phyloP scores from a whole-genome alignment of 768 basidiomycete genomes.

The Mrakia hoshinonis region DNA sequence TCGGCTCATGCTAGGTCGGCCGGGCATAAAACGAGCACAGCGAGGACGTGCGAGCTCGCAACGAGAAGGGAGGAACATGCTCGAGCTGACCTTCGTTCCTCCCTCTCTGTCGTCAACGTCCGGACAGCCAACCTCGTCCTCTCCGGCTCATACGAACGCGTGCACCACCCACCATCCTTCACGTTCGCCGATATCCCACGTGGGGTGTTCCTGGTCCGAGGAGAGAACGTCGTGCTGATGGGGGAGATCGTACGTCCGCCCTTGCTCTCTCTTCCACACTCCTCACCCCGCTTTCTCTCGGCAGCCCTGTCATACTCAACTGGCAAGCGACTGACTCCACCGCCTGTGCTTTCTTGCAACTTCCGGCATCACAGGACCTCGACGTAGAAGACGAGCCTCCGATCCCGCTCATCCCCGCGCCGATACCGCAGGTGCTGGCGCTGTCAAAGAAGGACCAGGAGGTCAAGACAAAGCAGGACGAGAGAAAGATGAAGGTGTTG shows the following conservation, averaged over 20 bases:
- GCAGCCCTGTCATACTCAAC: not conserved
- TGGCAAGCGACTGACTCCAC: too few relatives aligned
- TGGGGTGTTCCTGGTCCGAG: constrained; percentile 87
- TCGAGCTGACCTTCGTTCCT: not conserved
- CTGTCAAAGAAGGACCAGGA: constrained; percentile 29
- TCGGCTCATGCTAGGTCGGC: too few relatives aligned
- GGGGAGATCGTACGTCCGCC: constrained; percentile 78
- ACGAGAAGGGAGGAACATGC: not conserved
- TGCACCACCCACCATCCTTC: constrained; percentile 64
- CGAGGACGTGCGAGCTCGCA: not conserved
- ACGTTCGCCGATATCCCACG: constrained; percentile 79
- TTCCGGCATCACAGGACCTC: constrained; percentile 67
- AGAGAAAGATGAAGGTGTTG: constrained; percentile 26
- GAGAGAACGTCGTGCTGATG: constrained; percentile 93
- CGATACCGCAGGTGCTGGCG: constrained; percentile 31
- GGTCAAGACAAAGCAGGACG: constrained; percentile 21
- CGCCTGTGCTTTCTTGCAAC: too few relatives aligned
- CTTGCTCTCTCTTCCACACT: not conserved
- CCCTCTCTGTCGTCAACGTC: not conserved
- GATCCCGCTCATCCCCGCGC: constrained; percentile 41
- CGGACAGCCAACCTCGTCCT: constrained; percentile 91
- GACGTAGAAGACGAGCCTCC: constrained; percentile 85
- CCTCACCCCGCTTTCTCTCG: not conserved
- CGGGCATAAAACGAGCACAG: not conserved
- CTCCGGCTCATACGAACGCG: constrained; percentile 88